A percentile compares a stretch with the other conserved stretches of the same genome.
phyloP scores from a whole-genome alignment of 441 rosid genomes.

The Macaranga tanarius region DNA sequence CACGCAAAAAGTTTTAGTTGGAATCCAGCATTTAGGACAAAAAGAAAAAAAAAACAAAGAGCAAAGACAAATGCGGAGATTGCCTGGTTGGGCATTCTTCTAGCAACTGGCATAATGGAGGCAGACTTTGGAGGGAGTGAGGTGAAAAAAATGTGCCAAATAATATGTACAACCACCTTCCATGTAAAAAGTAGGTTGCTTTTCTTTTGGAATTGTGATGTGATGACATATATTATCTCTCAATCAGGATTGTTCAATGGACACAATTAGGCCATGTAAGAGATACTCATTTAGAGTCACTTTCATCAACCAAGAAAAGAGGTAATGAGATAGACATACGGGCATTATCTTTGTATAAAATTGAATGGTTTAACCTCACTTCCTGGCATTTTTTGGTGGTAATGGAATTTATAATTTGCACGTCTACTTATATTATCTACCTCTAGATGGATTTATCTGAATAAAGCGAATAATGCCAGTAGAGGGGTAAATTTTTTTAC shows the following conservation, averaged over 20 bases:
- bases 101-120: slow-evolving; percentile 29
- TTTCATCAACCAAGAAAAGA: not conserved
- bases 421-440: not conserved
- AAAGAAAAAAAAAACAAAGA: not conserved
- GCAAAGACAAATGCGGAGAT: slow-evolving; percentile 18
- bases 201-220: slow-evolving; percentile 17
- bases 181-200: slow-evolving; percentile 21
- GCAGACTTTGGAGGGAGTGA: slow-evolving; percentile 29
- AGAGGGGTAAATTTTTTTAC: not conserved
- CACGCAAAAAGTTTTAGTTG: slow-evolving; percentile 7
- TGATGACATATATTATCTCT: not conserved
- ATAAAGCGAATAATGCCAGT: slow-evolving; percentile 1
- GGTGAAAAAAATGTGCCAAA: slow-evolving; percentile 17
- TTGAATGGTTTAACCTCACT: slow-evolving; percentile 7
- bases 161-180: slow-evolving; percentile 25
- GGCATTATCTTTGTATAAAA: not conserved
- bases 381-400: not conserved
- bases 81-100: slow-evolving; percentile 19
- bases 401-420: not conserved
- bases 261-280: not conserved
- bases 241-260: not conserved
- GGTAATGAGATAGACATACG: not conserved
- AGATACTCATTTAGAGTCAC: slow-evolving; percentile 10
- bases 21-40: slow-evolving; percentile 19
- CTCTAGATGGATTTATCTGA: slow-evolving; percentile 1